Percentiles rank a stretch among this genome's conserved stretches.
These are phyloP conservation scores for Phytophthora crassamura DNA, from an alignment of 352 stramenopile species.

Conservation along the genomic window DNA sequence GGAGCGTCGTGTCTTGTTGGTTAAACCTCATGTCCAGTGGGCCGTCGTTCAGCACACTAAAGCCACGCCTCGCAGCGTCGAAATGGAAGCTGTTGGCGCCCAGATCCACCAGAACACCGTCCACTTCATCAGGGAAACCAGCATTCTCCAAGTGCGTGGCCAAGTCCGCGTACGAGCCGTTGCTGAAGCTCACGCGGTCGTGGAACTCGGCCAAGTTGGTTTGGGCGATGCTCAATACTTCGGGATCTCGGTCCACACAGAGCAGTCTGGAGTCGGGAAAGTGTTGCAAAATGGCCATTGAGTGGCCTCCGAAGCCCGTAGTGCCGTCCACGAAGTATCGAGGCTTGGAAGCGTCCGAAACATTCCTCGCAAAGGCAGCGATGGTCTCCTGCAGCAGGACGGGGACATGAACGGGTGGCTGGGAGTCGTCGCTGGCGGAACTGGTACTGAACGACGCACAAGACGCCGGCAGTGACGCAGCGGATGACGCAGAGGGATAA, in stretches of 20 bases:
- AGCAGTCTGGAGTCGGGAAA: constrained; percentile 61
- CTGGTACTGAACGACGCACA: constrained; percentile 7
- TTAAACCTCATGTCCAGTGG: constrained; percentile 87
- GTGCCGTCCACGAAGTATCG: constrained; percentile 82
- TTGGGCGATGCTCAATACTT: constrained; percentile 67
- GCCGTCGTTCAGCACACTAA: constrained; percentile 77
- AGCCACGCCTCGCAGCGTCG: constrained; percentile 67
- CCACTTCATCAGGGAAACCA: constrained; percentile 57
- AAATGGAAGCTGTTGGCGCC: constrained; percentile 88
- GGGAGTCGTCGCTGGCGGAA: not conserved
- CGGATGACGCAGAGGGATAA: constrained; percentile 1
- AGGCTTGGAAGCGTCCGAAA: constrained; percentile 19
- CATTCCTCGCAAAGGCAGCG: constrained; percentile 27
- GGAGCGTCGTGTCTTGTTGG: constrained; percentile 31
- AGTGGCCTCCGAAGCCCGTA: constrained; percentile 73
- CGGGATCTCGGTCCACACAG: constrained; percentile 82
- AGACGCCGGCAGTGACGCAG: constrained; percentile 1
- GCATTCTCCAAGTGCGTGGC: constrained; percentile 39
- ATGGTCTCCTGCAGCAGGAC: constrained; percentile 71
- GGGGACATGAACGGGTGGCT: constrained; percentile 52
- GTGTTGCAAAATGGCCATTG: constrained; percentile 59
- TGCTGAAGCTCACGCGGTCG: constrained; percentile 58
- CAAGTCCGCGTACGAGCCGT: constrained; percentile 72
- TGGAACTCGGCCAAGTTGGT: constrained; percentile 56
- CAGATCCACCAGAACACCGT: constrained; percentile 81